Base-by-base conservation (phyloP, 192 early-diverging fungal genomes). In the Coemansia sp. region DNA sequence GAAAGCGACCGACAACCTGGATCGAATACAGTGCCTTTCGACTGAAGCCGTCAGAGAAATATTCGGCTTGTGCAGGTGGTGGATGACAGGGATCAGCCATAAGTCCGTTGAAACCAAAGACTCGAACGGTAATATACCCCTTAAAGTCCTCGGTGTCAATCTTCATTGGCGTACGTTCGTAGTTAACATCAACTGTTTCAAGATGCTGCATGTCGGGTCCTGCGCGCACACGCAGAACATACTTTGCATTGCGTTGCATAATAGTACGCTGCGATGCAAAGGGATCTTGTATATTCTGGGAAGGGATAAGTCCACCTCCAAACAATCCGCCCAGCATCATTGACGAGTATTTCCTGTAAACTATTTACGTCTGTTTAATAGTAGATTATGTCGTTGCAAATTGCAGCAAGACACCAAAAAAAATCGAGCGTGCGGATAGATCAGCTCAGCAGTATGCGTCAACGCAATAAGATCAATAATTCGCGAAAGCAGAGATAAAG, bases 311-410 rank as follows among this genome's bases (percentile, higher is more conserved):
- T 3, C 68, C 53, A 22, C 72, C 78, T 34, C 78, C 78, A 64
- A 81, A 81, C 38, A 81, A 56, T 22, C 63, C 62, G 10, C 78
- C 78, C n/a, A 81, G 78, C 78, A 81, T 81, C 78, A 74, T 81
- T 2, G 48, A 68, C 38, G 41, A 31, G 30, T 3, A 31, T 31
- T 2, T 38, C 6, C 34, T 38, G 34, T 38, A 38, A 9, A 7
- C 8, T 38, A 6, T 30, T 4, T 30, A 30, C 6, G 34, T 38
- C 34, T 38, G 8, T 38, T 4, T 38, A 38, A 12, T 38, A 38
- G 8, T 38, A 38, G 34, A 25, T 25, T 52, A 52, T 52, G 26
- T 52, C 19, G 51, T 52, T 52, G 51, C 51, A 7, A 21, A 52
- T 52, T 3, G 9, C 22, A 14, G 7, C 26, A 52, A 52, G 5